Base-by-base conservation (phyloP, 257 asterid species). In the Galeopsis tetrahit region DNA sequence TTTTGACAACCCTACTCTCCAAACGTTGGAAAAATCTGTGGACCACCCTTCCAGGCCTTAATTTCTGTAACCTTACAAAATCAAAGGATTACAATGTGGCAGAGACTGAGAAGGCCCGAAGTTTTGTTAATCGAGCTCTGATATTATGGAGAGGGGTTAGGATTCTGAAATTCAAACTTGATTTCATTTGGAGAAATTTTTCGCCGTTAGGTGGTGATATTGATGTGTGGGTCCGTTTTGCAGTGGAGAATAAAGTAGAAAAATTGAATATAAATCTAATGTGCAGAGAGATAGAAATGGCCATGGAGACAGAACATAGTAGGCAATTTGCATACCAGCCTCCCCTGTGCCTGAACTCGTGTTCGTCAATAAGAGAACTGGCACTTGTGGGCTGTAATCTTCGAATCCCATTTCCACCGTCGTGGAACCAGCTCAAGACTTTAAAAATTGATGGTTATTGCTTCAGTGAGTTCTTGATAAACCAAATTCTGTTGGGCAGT, bases 161-260 rank as follows among this genome's bases (percentile, higher is more conserved):
- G 4, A 9, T 1, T 43, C 4, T 43, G 49, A 43, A 60, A 35
- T 33, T 61, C 46, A 35, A 5, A 2, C 1, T 61, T 35, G 48
- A 34, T 34, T 34, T 60, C 10, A 2, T 10, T 10, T 10, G 10
- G 36, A 7, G 11, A 4, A 2, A 4, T 34, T 2, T 34, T 1
- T 1, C 2, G 66, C 2, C 66, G 10, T 60, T 60, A 60, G 34
- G 4, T 7, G 17, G 6, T 6, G 68, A 62, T 62, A 7, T 62
- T 38, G 68, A 38, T 62, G 38, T 2, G 51, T 62, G 68, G 68
- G 4, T 62, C 34, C 51, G 7, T 38, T 62, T 62, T 7, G 68
- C 51, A 0, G 7, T 7, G 7, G 51, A 62, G 13, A 62, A 62
- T 1, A 14, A 14, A 2, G 68, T 38, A 2, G 14, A 62, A 62